These are phyloP conservation scores for Aspergillus aculeatus DNA, from an alignment of 2,329 filamentous ascomycete species.

Conservation along the genomic window DNA sequence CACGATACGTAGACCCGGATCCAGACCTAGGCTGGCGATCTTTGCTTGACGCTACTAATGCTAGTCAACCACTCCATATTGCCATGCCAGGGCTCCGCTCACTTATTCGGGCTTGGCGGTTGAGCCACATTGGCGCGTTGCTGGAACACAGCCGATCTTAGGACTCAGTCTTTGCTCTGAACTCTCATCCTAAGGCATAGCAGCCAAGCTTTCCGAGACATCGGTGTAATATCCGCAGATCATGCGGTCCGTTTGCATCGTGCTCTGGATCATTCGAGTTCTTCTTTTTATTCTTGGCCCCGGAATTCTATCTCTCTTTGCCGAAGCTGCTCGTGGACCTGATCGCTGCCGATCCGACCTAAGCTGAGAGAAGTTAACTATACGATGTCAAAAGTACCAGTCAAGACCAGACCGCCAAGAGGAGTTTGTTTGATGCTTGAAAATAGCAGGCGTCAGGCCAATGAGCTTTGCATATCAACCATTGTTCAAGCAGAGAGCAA, in stretches of 20 bases:
- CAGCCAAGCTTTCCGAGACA: slow-evolving; percentile 18
- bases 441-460: slow-evolving; percentile 24
- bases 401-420: slow-evolving; percentile 24
- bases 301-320: slow-evolving; percentile 4
- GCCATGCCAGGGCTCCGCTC: slow-evolving; percentile 8
- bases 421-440: slow-evolving; percentile 26
- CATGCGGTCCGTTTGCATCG: slow-evolving; percentile 18
- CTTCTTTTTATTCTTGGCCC: slow-evolving; percentile 5
- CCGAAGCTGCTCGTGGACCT: slow-evolving; percentile 1
- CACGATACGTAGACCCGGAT: slow-evolving; percentile 8
- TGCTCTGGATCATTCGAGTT: not conserved
- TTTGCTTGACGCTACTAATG: slow-evolving; percentile 6
- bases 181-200: slow-evolving; percentile 6
- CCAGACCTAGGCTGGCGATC: slow-evolving; percentile 15
- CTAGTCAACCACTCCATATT: not conserved
- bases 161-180: slow-evolving; percentile 5
- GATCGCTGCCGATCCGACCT: slow-evolving; percentile 4
- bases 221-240: slow-evolving; percentile 13
- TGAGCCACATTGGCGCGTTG: slow-evolving; percentile 12
- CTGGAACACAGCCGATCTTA: slow-evolving; percentile 8
- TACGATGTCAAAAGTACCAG: slow-evolving; percentile 20
- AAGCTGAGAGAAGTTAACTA: not conserved
- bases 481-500: slow-evolving; percentile 24
- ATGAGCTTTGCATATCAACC: slow-evolving; percentile 20
- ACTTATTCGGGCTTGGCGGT: slow-evolving; percentile 11